Base-by-base conservation (phyloP, 2,329 filamentous ascomycete genomes). In the Cladosporium colombiae region DNA sequence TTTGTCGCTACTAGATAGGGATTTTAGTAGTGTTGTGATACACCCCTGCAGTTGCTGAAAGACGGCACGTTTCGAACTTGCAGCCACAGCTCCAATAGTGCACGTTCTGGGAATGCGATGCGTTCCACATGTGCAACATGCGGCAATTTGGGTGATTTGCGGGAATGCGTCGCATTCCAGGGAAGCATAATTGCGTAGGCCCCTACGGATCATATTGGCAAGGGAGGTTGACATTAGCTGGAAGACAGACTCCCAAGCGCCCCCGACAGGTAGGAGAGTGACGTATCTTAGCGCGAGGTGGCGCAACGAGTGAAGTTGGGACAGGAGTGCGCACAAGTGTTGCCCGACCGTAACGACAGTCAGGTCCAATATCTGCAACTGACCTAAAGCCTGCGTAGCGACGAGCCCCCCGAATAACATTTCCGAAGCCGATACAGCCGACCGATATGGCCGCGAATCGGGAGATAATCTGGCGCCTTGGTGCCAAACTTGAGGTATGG, bases 171-270 rank as follows among this genome's bases (percentile, higher is more conserved):
- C 56, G 33, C 56, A 37, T 58, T 58, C 56, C 35, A 18, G 37
- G 56, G 35, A 59, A 59, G 35, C 37, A 59, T 59, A 59, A 46
- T 27, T 59, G 56, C 56, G 56, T 59, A 59, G 35, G 31, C 31
- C 31, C 31, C 31, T 31, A 31, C 31, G 31, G 31, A 31, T 31
- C 31, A 31, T 31, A 31, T 31, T 31, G 31, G 31, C 31, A 55
- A 55, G 52, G 27, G 52, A 55, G 27, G 27, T 55, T 33, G 52
- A 55, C 52, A 55, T 55, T 31, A 55, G 52, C 52, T 55, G 52
- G 52, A 55, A 55, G 27, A 55, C 52, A 55, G 52, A 55, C 52
- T 55, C 52, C 52, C 52, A 55, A 55, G 27, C 52, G 52, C 52
- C 52, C 27, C 52, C 52, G 10, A 14, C 52, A 33, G 52, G 52